These are phyloP conservation scores for Apostasia shenzhenica DNA, from an alignment of 106 monocot species.

Conservation along the genomic window DNA sequence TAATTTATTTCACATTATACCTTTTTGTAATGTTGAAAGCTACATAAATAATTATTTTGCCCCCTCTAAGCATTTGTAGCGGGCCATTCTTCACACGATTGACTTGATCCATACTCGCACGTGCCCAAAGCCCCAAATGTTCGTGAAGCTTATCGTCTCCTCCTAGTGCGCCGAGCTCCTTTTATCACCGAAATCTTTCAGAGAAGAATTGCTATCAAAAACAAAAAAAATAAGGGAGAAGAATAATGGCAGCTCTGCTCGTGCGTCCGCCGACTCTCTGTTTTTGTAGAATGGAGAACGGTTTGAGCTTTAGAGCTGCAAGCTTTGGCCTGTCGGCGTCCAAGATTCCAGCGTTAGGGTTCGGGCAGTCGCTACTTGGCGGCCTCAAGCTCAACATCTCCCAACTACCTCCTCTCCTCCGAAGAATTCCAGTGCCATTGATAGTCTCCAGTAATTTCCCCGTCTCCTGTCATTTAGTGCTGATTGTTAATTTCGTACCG, in stretches of 20 bases:
- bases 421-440: background rate
- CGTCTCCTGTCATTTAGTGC: background rate
- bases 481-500: background rate
- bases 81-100: too few relatives aligned
- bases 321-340: background rate
- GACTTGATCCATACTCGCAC: too few relatives aligned
- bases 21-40: too few relatives aligned
- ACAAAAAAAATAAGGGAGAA: too few relatives aligned
- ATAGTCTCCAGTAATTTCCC: background rate
- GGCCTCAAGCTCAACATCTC: constrained; percentile 9
- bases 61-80: too few relatives aligned
- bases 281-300: background rate
- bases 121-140: too few relatives aligned
- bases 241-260: background rate
- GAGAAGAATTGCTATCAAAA: too few relatives aligned
- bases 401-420: background rate
- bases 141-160: too few relatives aligned
- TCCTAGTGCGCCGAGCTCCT: too few relatives aligned
- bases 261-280: background rate
- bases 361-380: background rate
- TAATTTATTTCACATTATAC: too few relatives aligned
- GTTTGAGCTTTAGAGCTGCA: background rate
- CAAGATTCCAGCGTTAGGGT: background rate
- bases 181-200: too few relatives aligned
- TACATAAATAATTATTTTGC: too few relatives aligned